A percentile compares a stretch with the other conserved stretches of the same genome.
phyloP scores from a whole-genome alignment of 2,329 filamentous ascomycete genomes.

The Dryadomyces quercus-mongolicae region DNA sequence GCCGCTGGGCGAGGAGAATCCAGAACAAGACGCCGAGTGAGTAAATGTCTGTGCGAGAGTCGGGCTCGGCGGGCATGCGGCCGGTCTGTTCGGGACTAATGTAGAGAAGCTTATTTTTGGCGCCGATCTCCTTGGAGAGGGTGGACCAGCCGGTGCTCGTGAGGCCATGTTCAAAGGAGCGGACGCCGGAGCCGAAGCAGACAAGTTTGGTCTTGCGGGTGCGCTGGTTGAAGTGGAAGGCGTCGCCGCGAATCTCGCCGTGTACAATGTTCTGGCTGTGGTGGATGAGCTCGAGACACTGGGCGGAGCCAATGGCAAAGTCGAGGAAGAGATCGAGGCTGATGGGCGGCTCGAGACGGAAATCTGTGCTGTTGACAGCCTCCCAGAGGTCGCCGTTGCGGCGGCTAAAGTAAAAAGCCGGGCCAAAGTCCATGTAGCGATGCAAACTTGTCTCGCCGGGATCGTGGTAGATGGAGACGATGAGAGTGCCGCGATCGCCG shows the following conservation, averaged over 20 bases:
- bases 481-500: conserved; percentile 57
- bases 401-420: conserved; percentile 51
- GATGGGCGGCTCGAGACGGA: conserved; percentile 44
- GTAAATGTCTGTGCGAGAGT: conserved; percentile 87
- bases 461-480: conserved; percentile 71
- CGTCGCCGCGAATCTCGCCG: conserved; percentile 80
- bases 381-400: conserved; percentile 40
- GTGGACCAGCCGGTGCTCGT: conserved; percentile 77
- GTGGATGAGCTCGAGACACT: conserved; percentile 83
- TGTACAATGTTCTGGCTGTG: conserved; percentile 79
- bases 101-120: conserved; percentile 79
- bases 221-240: conserved; percentile 73
- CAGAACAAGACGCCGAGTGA: conserved; percentile 83
- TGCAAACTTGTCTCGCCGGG: conserved; percentile 63
- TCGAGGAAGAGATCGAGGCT: conserved; percentile 70
- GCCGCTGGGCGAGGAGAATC: conserved; percentile 67
- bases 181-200: conserved; percentile 74
- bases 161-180: conserved; percentile 83
- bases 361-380: conserved; percentile 26
- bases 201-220: conserved; percentile 63
- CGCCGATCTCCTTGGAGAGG: conserved; percentile 70
- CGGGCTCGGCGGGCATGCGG: conserved; percentile 81
- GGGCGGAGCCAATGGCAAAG: conserved; percentile 78
- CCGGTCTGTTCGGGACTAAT: conserved; percentile 94
- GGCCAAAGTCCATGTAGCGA: conserved; percentile 64